These are phyloP conservation scores for Ascocoryne sarcoides DNA, from an alignment of 2,329 filamentous ascomycete genomes.

Conservation along the genomic window DNA sequence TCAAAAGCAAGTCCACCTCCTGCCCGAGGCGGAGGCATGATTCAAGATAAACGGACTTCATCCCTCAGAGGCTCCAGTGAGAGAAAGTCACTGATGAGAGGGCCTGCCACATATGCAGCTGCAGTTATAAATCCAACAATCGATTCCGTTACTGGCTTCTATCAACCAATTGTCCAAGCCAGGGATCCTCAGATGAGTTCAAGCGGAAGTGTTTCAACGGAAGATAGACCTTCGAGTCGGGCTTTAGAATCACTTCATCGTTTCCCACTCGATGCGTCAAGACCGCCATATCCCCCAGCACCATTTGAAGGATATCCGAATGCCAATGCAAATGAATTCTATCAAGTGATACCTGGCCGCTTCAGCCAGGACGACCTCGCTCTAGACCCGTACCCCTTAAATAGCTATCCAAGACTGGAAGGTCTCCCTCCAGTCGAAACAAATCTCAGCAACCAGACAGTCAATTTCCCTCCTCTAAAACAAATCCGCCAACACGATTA, in stretches of 20 bases:
- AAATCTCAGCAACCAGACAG: background rate
- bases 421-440: slow-evolving; percentile 19
- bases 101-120: slow-evolving; percentile 27
- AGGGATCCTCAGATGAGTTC: slow-evolving; percentile 6
- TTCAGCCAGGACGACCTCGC: slow-evolving; percentile 12
- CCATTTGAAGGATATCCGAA: slow-evolving; percentile 1
- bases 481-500: slow-evolving; percentile 11
- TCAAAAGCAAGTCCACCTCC: slow-evolving; percentile 31
- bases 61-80: slow-evolving; percentile 12
- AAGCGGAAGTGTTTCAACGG: slow-evolving; percentile 7
- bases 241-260: slow-evolving; percentile 18
- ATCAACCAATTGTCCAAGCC: slow-evolving; percentile 4
- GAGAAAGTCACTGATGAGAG: slow-evolving; percentile 14
- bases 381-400: slow-evolving; percentile 8
- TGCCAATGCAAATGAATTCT: slow-evolving; percentile 3
- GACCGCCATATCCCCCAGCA: slow-evolving; percentile 10
- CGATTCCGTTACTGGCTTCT: slow-evolving; percentile 14
- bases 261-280: slow-evolving; percentile 9
- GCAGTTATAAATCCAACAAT: slow-evolving; percentile 18
- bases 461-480: slow-evolving; percentile 5
- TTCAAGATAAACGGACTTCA: slow-evolving; percentile 20
- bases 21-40: slow-evolving; percentile 21
- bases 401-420: slow-evolving; percentile 18
- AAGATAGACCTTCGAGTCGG: slow-evolving; percentile 6
- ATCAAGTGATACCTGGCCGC: slow-evolving; percentile 1